Percentiles rank a stretch among this genome's conserved stretches.
Evolutionary conservation across 2,329 filamentous ascomycete genomes (phyloP).

Genomic region (Mycogone perniciosa): DNA sequence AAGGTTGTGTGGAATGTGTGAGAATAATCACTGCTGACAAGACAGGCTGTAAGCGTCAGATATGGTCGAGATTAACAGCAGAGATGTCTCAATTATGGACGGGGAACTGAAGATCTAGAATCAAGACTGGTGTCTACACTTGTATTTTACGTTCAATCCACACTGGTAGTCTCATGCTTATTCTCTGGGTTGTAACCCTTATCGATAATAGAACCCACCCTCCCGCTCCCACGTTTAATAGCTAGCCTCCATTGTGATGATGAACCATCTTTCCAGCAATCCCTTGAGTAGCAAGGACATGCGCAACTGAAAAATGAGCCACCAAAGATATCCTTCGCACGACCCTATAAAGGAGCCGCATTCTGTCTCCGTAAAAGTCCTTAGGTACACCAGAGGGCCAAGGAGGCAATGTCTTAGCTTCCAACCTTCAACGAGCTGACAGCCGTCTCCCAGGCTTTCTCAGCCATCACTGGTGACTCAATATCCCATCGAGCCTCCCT

Average conservation of each 20-base stretch:
- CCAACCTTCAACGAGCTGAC: no score
- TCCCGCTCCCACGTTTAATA: background rate
- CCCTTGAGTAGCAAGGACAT: background rate
- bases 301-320: slow-evolving; percentile 40
- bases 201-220: slow-evolving; percentile 12
- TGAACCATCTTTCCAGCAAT: no score
- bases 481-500: slow-evolving; percentile 51
- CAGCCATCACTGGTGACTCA: slow-evolving; percentile 71
- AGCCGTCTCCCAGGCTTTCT: slow-evolving; percentile 56
- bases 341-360: slow-evolving; percentile 67
- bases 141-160: no score
- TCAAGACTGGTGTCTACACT: background rate
- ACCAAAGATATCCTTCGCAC: slow-evolving; percentile 51
- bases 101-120: background rate
- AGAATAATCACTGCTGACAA: slow-evolving; percentile 13
- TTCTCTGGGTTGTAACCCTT: background rate
- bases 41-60: slow-evolving; percentile 10
- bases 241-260: background rate
- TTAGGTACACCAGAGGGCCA: slow-evolving; percentile 43
- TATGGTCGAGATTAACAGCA: slow-evolving; percentile 1
- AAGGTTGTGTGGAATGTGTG: slow-evolving; percentile 1
- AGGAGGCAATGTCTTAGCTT: no score
- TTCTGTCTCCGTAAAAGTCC: slow-evolving; percentile 70
- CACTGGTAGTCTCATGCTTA: no score
- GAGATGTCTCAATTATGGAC: background rate